Evolutionary conservation across 2,329 filamentous ascomycete genomes (phyloP).

Genomic region (Venturia pyrina): DNA sequence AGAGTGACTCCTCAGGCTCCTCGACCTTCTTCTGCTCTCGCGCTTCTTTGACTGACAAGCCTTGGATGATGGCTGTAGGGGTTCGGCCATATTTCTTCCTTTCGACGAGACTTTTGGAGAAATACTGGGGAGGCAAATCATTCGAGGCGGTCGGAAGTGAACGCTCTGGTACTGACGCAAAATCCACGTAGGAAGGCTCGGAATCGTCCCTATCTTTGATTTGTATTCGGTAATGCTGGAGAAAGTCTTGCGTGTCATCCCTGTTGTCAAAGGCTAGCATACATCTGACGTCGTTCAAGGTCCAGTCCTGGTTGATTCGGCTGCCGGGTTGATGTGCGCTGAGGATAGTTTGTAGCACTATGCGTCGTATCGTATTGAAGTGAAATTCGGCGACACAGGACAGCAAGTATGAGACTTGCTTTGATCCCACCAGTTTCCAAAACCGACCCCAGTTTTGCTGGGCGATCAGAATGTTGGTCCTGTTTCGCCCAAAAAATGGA

Average conservation of each 20-base stretch:
- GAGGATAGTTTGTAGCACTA: constrained; percentile 45
- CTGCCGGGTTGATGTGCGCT: constrained; percentile 44
- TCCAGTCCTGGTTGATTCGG: constrained; percentile 45
- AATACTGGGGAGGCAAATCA: constrained; percentile 36
- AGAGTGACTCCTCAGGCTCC: constrained; percentile 23
- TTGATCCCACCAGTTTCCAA: constrained; percentile 46
- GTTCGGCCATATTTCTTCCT: constrained; percentile 46
- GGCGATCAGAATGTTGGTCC: constrained; percentile 37
- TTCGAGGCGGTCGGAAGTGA: constrained; percentile 21
- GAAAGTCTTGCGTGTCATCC: constrained; percentile 42
- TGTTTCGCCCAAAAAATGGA: constrained; percentile 37
- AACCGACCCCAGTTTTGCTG: constrained; percentile 49
- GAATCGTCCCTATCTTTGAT: constrained; percentile 38
- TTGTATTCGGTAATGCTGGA: constrained; percentile 40
- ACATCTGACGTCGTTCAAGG: constrained; percentile 39
- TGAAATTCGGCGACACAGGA: constrained; percentile 54
- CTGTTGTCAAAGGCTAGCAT: constrained; percentile 47
- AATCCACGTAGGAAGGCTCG: constrained; percentile 38
- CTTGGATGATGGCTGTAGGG: constrained; percentile 47
- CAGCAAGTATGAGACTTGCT: constrained; percentile 49
- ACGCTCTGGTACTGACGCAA: constrained; percentile 35
- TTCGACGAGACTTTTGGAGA: constrained; percentile 46
- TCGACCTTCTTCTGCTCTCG: constrained; percentile 39
- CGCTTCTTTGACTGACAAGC: constrained; percentile 43
- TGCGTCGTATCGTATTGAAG: constrained; percentile 49